These are phyloP conservation scores for Pseudogymnoascus sp. DNA, from an alignment of 2,329 filamentous ascomycete genomes.

Conservation along the genomic window DNA sequence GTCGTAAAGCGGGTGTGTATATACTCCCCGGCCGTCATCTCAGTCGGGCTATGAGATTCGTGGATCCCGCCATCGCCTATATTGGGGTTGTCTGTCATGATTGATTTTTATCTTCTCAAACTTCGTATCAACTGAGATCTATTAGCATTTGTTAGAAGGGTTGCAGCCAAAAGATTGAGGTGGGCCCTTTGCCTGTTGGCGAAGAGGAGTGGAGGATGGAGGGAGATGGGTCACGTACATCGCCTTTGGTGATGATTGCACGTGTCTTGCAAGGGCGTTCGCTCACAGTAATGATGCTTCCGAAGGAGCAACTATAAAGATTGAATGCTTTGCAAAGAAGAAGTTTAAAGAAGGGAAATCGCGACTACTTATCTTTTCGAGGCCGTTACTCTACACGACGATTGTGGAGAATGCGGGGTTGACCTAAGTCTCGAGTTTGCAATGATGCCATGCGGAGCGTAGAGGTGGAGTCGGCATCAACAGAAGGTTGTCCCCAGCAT, in stretches of 20 bases:
- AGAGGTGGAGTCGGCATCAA: not conserved
- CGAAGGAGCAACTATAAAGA: not conserved
- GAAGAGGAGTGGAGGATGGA: not conserved
- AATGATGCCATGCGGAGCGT: not conserved
- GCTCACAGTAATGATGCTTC: not conserved
- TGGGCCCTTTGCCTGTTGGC: not conserved
- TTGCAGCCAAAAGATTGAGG: not conserved
- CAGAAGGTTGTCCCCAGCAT: not conserved
- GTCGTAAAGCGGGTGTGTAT: slow-evolving; percentile 44
- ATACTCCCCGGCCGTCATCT: slow-evolving; percentile 18
- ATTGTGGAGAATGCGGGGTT: not conserved
- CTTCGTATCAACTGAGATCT: not conserved
- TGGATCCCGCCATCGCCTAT: not conserved
- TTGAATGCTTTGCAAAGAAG: not conserved
- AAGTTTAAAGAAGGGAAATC: not conserved
- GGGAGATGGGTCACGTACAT: not conserved
- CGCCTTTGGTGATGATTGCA: not conserved
- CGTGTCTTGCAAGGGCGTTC: not conserved
- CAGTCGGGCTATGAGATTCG: slow-evolving; percentile 20
- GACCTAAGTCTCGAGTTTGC: not conserved
- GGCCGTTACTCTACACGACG: not conserved
- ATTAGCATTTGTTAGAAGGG: not conserved
- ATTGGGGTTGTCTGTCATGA: not conserved
- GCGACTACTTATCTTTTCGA: not conserved
- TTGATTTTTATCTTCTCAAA: not conserved